Percentiles rank a stretch among this genome's conserved stretches.
phyloP scores from a whole-genome alignment of 148 eudicot species.

The Tetragonia tetragonoides region DNA sequence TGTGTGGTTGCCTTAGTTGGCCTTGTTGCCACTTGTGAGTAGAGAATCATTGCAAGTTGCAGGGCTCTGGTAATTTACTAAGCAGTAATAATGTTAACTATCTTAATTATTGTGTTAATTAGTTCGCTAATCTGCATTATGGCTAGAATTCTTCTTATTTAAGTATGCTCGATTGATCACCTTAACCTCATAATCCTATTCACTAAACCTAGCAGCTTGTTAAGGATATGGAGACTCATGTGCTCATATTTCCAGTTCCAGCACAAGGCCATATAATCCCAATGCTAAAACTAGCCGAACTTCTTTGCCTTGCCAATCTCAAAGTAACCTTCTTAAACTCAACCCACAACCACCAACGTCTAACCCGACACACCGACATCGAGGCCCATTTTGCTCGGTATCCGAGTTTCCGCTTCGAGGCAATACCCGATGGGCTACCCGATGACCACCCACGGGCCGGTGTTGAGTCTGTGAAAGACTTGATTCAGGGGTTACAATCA shows the following conservation, averaged over 20 bases:
- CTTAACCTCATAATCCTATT: too few relatives aligned
- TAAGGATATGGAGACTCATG: slow-evolving; percentile 13
- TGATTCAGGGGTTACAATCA: slow-evolving; percentile 1
- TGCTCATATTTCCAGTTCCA: slow-evolving; percentile 35
- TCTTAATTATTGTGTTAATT: too few relatives aligned
- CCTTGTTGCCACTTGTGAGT: too few relatives aligned
- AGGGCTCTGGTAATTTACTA: too few relatives aligned
- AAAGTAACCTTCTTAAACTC: slow-evolving; percentile 35
- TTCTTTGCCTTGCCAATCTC: slow-evolving; percentile 27
- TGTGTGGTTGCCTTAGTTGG: too few relatives aligned
- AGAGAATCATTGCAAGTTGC: too few relatives aligned
- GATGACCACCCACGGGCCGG: slow-evolving; percentile 25
- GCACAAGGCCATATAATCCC: slow-evolving; percentile 34
- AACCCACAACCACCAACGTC: slow-evolving; percentile 27
- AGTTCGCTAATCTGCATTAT: too few relatives aligned
- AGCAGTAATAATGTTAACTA: too few relatives aligned
- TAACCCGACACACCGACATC: slow-evolving; percentile 15
- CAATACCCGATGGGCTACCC: slow-evolving; percentile 26
- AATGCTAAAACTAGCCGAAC: slow-evolving; percentile 38
- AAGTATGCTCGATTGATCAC: too few relatives aligned
- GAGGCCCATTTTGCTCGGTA: slow-evolving; percentile 22
- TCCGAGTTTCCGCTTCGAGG: slow-evolving; percentile 22
- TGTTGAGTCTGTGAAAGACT: slow-evolving; percentile 11
- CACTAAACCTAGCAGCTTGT: too few relatives aligned
- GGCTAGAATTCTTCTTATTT: too few relatives aligned